A percentile compares a stretch with the other conserved stretches of the same genome.
Conservation (phyloP, 1,284 basidiomycete species). For the Trichosporon ovoides region DNA sequence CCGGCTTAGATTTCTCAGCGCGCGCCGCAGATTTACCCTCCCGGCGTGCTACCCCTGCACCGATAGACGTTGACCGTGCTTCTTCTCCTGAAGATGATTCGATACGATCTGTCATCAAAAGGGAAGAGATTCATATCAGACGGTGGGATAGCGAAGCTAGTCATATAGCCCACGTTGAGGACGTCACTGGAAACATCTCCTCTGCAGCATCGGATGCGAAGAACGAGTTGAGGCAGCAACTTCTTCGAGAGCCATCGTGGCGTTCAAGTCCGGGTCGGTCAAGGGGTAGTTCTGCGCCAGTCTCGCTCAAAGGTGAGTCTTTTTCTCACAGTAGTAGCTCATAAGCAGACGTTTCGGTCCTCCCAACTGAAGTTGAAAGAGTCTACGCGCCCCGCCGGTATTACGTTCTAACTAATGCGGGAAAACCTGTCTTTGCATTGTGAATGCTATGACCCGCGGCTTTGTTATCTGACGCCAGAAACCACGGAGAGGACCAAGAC, state of each 20-base stretch:
- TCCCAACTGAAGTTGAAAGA: not conserved
- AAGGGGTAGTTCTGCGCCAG: not conserved
- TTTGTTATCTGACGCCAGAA: constrained; percentile 13
- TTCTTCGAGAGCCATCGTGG: not conserved
- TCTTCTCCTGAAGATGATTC: not conserved
- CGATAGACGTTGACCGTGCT: not conserved
- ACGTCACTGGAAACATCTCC: not conserved
- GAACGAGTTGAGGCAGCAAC: not conserved
- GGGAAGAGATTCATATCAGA: not conserved
- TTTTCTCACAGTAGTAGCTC: no score
- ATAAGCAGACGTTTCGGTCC: not conserved
- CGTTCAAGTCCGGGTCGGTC: not conserved
- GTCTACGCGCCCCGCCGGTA: constrained; percentile 58
- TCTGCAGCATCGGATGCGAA: not conserved
- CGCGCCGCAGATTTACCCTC: not conserved
- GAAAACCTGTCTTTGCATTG: constrained; percentile 88
- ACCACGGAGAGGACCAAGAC: constrained; percentile 50
- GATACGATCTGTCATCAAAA: not conserved
- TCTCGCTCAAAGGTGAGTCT: not conserved
- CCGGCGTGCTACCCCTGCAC: not conserved
- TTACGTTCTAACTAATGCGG: constrained; percentile 87
- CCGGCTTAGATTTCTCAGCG: not conserved
- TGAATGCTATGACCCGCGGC: constrained; percentile 47
- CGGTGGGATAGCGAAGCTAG: no score
- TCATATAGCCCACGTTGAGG: not conserved